These are phyloP conservation scores for Crithidia bombi DNA, from an alignment of 208 protist species.

Conservation along the genomic window DNA sequence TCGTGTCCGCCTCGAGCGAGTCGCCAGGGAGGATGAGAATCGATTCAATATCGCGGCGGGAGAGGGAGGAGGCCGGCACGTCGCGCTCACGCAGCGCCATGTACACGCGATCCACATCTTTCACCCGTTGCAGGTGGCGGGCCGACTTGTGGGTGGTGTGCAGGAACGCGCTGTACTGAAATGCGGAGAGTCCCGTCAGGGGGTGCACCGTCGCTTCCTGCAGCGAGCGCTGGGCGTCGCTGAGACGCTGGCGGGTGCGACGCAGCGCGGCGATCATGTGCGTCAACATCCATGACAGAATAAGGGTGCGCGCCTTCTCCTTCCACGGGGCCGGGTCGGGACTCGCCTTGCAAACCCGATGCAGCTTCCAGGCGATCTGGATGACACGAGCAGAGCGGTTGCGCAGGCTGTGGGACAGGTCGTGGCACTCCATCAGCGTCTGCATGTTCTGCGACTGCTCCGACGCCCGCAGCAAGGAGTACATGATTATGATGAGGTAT, in stretches of 20 bases:
- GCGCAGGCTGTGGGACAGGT: constrained; percentile 48
- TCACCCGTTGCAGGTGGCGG: constrained; percentile 55
- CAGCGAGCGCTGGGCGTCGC: constrained; percentile 39
- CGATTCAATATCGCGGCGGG: constrained; percentile 53
- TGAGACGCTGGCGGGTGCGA: constrained; percentile 49
- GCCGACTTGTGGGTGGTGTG: constrained; percentile 41
- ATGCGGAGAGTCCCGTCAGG: constrained; percentile 50
- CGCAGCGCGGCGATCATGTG: constrained; percentile 47
- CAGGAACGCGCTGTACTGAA: constrained; percentile 50
- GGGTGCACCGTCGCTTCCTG: constrained; percentile 43
- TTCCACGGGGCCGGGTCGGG: constrained; percentile 27
- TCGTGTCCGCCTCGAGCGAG: constrained; percentile 24
- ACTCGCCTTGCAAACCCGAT: constrained; percentile 33
- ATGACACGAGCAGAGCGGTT: constrained; percentile 56
- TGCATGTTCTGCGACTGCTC: constrained; percentile 60
- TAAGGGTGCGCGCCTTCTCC: constrained; percentile 33
- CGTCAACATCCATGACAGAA: constrained; percentile 44
- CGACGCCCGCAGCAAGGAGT: constrained; percentile 37
- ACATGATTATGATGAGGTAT: constrained; percentile 27
- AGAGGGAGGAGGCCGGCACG: constrained; percentile 51
- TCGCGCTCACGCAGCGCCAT: constrained; percentile 48
- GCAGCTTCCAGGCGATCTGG: constrained; percentile 58
- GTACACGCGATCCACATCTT: constrained; percentile 66
- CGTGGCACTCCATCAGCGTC: constrained; percentile 52
- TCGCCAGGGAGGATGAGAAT: constrained; percentile 44